Base-by-base conservation (phyloP, 2,329 filamentous ascomycete species). In the Pseudogymnoascus sp. region DNA sequence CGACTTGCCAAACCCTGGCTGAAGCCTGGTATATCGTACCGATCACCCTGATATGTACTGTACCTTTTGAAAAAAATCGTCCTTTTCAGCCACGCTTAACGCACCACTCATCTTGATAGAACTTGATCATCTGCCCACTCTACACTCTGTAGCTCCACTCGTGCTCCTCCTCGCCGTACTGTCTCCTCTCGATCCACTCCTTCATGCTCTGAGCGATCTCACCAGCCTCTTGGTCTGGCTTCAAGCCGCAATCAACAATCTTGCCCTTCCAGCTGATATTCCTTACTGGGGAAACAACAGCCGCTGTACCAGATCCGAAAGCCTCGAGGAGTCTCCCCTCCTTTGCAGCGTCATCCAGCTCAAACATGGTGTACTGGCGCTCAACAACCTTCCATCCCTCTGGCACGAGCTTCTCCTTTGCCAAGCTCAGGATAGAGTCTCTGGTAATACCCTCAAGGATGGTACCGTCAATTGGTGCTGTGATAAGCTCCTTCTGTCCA, bases 401-500 rank as follows among this genome's bases (percentile, higher is more conserved):
- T 14, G 91, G 90, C 21, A 76, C 85, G 31, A 99, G 83, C 71
- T 88, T 85, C 80, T 99, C 92, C 41, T 89, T 84, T 37, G 95
- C 95, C 45, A 99, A 86, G 5, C 81, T 79, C n/a, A 99, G 83
- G 60, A 99, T 87, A 1, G 90, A 96, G 78, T 99, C 93, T 69
- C 95, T 83, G 10, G 93, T 97, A 6, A 99, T 92, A 71, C 95
- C 95, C 78, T 96, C 92, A 54, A 99, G 84, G 69, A 99, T 99
- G 31, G 93, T 99, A 61, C 95, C 95, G 75, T 99, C 95, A 13
- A 99, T 83, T 23, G 95, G 95, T 39, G 93, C 92, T n/a, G 95
- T 99, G 72, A 97, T 77, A 62, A 99, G 85, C 80, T 97, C 93
- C 74, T 93, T 93, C 79, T 93, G 85, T 6, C 93, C 95, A 11